Conservation (phyloP, 2,329 filamentous ascomycete genomes). For the Proliferodiscus dingleyae region DNA sequence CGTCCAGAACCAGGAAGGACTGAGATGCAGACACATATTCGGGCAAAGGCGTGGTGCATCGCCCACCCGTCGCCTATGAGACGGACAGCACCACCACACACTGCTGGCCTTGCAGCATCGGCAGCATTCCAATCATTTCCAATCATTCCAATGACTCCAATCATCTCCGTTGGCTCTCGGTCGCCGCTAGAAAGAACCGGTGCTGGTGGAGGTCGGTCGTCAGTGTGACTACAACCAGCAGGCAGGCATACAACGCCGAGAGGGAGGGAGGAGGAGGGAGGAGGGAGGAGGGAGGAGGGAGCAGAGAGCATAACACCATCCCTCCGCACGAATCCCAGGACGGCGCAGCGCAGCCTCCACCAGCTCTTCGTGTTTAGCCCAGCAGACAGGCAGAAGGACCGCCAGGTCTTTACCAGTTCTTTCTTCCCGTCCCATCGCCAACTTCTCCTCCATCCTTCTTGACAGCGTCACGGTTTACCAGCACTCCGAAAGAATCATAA, state of each 20-base stretch:
- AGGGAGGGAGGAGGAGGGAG: too few relatives aligned
- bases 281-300: too few relatives aligned
- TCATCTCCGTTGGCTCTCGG: too few relatives aligned
- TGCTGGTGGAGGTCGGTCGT: not conserved
- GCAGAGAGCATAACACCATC: too few relatives aligned
- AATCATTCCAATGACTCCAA: too few relatives aligned
- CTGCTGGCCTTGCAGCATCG: slow-evolving; percentile 13
- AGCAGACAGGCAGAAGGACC: too few relatives aligned
- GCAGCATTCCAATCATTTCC: slow-evolving; percentile 4
- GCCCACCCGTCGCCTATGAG: slow-evolving; percentile 14
- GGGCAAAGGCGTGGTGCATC: slow-evolving; percentile 6
- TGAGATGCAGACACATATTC: slow-evolving; percentile 3
- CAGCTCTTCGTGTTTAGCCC: not conserved
- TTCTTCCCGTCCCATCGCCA: slow-evolving; percentile 5
- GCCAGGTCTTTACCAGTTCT: not conserved
- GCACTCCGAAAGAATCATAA: slow-evolving; percentile 17
- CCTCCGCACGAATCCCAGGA: not conserved
- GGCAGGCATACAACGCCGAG: not conserved
- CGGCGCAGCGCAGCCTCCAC: not conserved
- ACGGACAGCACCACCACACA: slow-evolving; percentile 1
- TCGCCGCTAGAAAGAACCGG: slow-evolving; percentile 1
- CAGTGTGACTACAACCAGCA: slow-evolving; percentile 1
- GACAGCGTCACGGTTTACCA: not conserved
- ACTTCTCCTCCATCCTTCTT: slow-evolving; percentile 6
- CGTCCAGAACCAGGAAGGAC: not conserved